Conservation (phyloP, 2,329 filamentous ascomycete species). For the Claviceps paspali region DNA sequence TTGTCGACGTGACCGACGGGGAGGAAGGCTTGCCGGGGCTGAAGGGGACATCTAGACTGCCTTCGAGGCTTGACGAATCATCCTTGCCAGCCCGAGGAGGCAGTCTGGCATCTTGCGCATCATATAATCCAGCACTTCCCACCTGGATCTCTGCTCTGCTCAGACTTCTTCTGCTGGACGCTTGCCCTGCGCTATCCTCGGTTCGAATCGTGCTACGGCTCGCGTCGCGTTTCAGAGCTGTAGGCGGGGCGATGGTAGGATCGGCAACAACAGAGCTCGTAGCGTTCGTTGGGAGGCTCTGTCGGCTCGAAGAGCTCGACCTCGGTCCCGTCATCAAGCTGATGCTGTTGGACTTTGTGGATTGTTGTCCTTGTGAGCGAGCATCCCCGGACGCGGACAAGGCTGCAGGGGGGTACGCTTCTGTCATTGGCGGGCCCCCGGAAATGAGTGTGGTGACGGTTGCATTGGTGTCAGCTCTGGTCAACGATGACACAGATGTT, state of each 20-base stretch:
- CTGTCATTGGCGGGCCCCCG: constrained; percentile 16
- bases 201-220: constrained; percentile 25
- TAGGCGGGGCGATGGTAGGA: constrained; percentile 31
- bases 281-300: constrained; percentile 26
- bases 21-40: constrained; percentile 26
- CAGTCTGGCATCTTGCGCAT: constrained; percentile 21
- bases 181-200: constrained; percentile 28
- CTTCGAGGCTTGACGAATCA: constrained; percentile 29
- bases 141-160: constrained; percentile 26
- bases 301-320: constrained; percentile 22
- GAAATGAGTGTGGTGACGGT: constrained; percentile 17
- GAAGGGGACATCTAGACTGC: constrained; percentile 26
- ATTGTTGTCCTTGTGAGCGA: constrained; percentile 24
- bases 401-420: constrained; percentile 22
- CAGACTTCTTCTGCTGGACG: constrained; percentile 25
- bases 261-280: constrained; percentile 26
- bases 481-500: constrained; percentile 23
- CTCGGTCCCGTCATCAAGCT: constrained; percentile 30
- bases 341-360: constrained; percentile 33
- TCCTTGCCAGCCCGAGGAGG: constrained; percentile 23
- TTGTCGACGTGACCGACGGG: constrained; percentile 14
- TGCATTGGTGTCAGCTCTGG: constrained; percentile 24
- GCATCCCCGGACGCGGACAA: constrained; percentile 21
- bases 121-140: constrained; percentile 22
- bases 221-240: constrained; percentile 34